Percentiles rank a stretch among this genome's conserved stretches.
Evolutionary conservation across 768 basidiomycete genomes (phyloP).

Genomic region (Chiua virens): DNA sequence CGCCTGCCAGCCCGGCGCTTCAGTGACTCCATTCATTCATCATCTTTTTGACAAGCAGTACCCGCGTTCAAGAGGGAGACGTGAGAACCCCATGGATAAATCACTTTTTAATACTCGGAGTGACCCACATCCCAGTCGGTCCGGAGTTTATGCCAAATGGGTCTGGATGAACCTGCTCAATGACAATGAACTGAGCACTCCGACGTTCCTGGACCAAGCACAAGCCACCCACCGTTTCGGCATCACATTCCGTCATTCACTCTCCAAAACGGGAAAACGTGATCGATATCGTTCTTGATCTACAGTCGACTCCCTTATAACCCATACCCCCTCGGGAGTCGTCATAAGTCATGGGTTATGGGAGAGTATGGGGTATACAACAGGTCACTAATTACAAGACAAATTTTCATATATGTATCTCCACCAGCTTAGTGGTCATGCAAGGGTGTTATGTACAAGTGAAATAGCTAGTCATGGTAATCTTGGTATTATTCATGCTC

Average conservation of each 20-base stretch:
- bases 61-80: background rate
- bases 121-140: slow-evolving; percentile 4
- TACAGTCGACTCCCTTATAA: background rate
- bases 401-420: no score
- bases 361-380: no score
- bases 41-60: background rate
- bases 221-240: slow-evolving; percentile 8
- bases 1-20: no score
- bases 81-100: background rate
- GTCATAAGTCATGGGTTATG: no score
- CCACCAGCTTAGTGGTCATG: no score
- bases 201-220: slow-evolving; percentile 10
- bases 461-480: no score
- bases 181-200: slow-evolving; percentile 1
- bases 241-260: slow-evolving; percentile 20
- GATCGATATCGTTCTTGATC: slow-evolving; percentile 13
- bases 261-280: slow-evolving; percentile 3
- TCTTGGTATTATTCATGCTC: no score
- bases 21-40: slow-evolving; percentile 7
- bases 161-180: background rate
- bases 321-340: no score
- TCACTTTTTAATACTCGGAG: background rate
- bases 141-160: slow-evolving; percentile 6
- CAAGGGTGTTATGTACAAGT: no score
- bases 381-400: no score